Conservation (phyloP, 1,284 basidiomycete genomes). For the Sanghuangporus weigelae region DNA sequence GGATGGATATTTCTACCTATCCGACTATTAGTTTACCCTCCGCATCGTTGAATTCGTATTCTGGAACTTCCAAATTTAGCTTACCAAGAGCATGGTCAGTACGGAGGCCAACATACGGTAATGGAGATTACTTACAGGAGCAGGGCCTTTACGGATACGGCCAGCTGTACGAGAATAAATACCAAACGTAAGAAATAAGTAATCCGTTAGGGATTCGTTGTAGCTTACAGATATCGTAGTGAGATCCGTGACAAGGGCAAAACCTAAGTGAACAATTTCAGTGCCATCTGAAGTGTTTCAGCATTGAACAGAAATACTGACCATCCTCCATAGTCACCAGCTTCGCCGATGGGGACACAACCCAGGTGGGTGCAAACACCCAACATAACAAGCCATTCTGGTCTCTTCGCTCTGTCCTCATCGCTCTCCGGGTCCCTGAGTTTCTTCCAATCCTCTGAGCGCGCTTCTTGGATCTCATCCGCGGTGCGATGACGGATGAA, state of each 20-base stretch:
- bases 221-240: constrained; percentile 86
- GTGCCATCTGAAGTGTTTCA: background rate
- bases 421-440: constrained; percentile 94
- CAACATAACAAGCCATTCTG: constrained; percentile 97
- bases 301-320: constrained; percentile 32
- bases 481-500: constrained; percentile 97
- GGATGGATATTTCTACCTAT: constrained; percentile 37
- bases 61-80: constrained; percentile 93
- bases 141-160: constrained; percentile 92
- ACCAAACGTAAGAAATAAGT: constrained; percentile 15
- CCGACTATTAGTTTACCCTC: constrained; percentile 90
- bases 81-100: constrained; percentile 26
- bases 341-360: constrained; percentile 98
- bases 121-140: constrained; percentile 57
- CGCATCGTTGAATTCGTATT: constrained; percentile 82
- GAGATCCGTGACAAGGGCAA: constrained; percentile 98
- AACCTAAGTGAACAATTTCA: constrained; percentile 48
- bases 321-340: constrained; percentile 98
- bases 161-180: constrained; percentile 51
- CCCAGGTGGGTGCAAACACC: constrained; percentile 99
- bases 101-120: too few relatives aligned
- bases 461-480: constrained; percentile 93
- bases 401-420: constrained; percentile 85
- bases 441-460: constrained; percentile 76
- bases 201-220: constrained; percentile 6